phyloP scores from a whole-genome alignment of 805 yeast species.

The Metschnikowia kunwiensis region DNA sequence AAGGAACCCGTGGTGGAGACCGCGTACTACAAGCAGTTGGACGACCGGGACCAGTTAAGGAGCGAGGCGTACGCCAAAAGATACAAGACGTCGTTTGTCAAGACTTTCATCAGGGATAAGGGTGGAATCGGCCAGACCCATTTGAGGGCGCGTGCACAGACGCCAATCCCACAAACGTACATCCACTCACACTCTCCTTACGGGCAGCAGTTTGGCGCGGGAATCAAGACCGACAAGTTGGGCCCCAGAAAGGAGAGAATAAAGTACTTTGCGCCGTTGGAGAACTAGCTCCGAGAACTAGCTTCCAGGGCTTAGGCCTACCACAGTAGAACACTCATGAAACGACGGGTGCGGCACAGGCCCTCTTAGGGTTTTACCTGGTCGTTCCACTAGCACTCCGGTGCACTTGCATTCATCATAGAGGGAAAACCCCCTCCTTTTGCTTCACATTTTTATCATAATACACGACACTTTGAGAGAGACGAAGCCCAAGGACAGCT shows the following conservation, averaged over 20 bases:
- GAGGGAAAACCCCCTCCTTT: conserved; percentile 9
- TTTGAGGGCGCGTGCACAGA: conserved; percentile 33
- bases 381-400: conserved; percentile 4
- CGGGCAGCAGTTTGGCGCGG: conserved; percentile 43
- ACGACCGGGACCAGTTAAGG: conserved; percentile 33
- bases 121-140: conserved; percentile 46
- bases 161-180: conserved; percentile 30
- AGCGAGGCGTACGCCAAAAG: conserved; percentile 35
- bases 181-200: conserved; percentile 42
- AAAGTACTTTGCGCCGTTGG: conserved; percentile 39
- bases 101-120: conserved; percentile 41
- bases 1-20: conserved; percentile 37
- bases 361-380: too few species aligned
- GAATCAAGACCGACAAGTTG: conserved; percentile 40
- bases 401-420: conserved; percentile 19
- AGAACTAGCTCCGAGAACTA: conserved; percentile 11
- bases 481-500: too few species aligned
- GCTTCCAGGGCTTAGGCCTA: too few species aligned
- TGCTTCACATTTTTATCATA: conserved; percentile 10
- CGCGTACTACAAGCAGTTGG: conserved; percentile 33
- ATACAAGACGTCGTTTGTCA: conserved; percentile 42
- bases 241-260: conserved; percentile 46
- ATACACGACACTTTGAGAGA: conserved; percentile 3
- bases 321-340: too few species aligned
- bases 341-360: too few species aligned